Evolutionary conservation across 2,329 filamentous ascomycete species (phyloP).

Genomic region (Biscogniauxia marginata): DNA sequence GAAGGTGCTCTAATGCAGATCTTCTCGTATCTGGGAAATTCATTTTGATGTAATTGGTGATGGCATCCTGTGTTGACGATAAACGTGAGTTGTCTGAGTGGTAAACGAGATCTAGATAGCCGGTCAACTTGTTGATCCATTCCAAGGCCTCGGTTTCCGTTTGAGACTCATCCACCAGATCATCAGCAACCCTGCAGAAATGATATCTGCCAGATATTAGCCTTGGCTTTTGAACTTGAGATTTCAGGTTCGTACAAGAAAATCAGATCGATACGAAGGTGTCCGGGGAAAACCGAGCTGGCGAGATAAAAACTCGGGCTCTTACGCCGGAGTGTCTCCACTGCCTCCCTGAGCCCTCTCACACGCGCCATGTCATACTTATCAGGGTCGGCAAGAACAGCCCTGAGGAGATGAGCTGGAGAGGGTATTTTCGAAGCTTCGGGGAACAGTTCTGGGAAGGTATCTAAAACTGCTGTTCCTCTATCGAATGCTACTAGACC

Average conservation of each 20-base stretch:
- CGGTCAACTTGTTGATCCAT: slow-evolving; percentile 59
- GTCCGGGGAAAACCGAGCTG: slow-evolving; percentile 66
- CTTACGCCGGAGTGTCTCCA: slow-evolving; percentile 57
- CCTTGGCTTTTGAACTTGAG: background rate
- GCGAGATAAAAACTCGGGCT: slow-evolving; percentile 74
- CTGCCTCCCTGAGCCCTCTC: slow-evolving; percentile 57
- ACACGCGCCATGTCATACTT: slow-evolving; percentile 59
- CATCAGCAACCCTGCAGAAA: slow-evolving; percentile 72
- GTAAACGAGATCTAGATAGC: slow-evolving; percentile 57
- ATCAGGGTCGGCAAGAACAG: slow-evolving; percentile 44
- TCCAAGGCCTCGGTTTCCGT: slow-evolving; percentile 49
- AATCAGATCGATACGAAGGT: slow-evolving; percentile 66
- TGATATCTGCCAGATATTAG: slow-evolving; percentile 53
- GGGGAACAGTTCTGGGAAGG: slow-evolving; percentile 59
- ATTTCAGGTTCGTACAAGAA: slow-evolving; percentile 48
- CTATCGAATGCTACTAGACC: slow-evolving; percentile 69
- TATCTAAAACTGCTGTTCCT: slow-evolving; percentile 62
- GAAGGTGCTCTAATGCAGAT: slow-evolving; percentile 59
- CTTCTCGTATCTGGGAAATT: slow-evolving; percentile 53
- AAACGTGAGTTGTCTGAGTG: slow-evolving; percentile 24
- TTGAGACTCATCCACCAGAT: slow-evolving; percentile 66
- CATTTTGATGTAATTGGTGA: slow-evolving; percentile 38
- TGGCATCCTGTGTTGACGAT: slow-evolving; percentile 18
- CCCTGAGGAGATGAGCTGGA: slow-evolving; percentile 49
- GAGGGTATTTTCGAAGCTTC: slow-evolving; percentile 47